Base-by-base conservation (phyloP, 495 filamentous ascomycete species). In the Talaromyces liani region DNA sequence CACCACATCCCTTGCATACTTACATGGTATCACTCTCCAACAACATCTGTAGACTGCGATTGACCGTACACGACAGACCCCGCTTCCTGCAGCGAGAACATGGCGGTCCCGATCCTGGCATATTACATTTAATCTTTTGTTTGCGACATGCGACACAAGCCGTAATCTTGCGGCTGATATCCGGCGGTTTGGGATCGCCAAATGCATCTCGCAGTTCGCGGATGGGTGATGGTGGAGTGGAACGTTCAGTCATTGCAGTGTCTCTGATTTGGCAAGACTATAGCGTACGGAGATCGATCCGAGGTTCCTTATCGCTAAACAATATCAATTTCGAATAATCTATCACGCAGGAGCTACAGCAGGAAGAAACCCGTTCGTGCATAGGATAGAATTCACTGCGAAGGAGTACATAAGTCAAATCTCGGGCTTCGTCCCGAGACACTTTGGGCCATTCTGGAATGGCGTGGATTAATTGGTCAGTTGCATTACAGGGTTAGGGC, bases 91-190 rank as follows among this genome's bases (percentile, higher is more conserved):
- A 65, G 7, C 63, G 63, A 39, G 14, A 25, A 47, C 63, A 65
- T n/a, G 63, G 63, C 18, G 63, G 58, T 8, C 54, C 34, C n/a
- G 31, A 51, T 16, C 53, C 58, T 22, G 25, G 27, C 59, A 65
- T 65, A 29, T 65, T 25, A 31, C 63, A 65, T 62, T 65, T 65
- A 24, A 65, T 62, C 64, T 66, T 66, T 7, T 63, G 60, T 31
- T 66, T 66, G 36, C 64, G 64, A 45, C 64, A 66, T 10, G 57
- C 55, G 18, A 66, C 64, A 41, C 69, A 71, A 12, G 69, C 69
- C 14, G 67, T 71, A 31, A 71, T 69, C 45, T 70, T 69, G 4
- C 68, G 64, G 18, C 54, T 69, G 54, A 70, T 68, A 25, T 65
- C 64, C 8, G 66, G 68, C 14, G 63, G 62, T 55, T 68, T 70